phyloP scores from a whole-genome alignment of 768 basidiomycete species.

The Leccinum uliginosum region DNA sequence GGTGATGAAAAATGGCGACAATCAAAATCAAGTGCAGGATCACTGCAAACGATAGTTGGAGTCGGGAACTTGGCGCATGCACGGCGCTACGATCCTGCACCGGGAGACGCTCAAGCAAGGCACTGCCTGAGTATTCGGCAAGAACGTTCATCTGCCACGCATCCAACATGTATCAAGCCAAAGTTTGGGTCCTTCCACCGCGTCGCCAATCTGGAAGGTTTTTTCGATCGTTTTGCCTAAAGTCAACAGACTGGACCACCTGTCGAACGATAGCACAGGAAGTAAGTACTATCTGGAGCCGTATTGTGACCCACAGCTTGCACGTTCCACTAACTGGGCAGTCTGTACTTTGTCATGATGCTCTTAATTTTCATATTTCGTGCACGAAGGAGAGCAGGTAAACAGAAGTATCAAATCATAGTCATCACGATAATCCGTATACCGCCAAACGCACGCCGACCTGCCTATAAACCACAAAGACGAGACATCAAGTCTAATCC shows the following conservation, averaged over 20 bases:
- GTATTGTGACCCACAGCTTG: background rate
- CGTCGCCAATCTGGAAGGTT: background rate
- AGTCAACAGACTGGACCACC: background rate
- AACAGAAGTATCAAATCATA: constrained; percentile 16
- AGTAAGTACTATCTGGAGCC: background rate
- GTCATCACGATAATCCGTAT: constrained; percentile 16
- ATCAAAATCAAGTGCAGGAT: no score
- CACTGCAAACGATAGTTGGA: no score
- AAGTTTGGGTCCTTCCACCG: background rate
- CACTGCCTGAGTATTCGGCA: no score
- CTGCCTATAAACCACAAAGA: background rate
- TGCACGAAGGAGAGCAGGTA: constrained; percentile 13
- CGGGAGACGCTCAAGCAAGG: no score
- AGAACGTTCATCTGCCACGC: no score
- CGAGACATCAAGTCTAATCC: constrained; percentile 18
- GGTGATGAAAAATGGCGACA: no score
- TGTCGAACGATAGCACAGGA: no score
- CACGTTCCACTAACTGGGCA: background rate
- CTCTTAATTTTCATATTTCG: constrained; percentile 18
- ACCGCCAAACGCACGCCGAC: constrained; percentile 4
- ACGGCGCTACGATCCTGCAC: no score
- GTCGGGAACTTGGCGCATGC: no score
- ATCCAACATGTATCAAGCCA: background rate
- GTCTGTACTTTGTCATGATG: background rate
- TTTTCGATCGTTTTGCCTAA: background rate